A percentile compares a stretch with the other conserved stretches of the same genome.
phyloP scores from a whole-genome alignment of 2,329 filamentous ascomycete species.

The Diaporthe sp. region DNA sequence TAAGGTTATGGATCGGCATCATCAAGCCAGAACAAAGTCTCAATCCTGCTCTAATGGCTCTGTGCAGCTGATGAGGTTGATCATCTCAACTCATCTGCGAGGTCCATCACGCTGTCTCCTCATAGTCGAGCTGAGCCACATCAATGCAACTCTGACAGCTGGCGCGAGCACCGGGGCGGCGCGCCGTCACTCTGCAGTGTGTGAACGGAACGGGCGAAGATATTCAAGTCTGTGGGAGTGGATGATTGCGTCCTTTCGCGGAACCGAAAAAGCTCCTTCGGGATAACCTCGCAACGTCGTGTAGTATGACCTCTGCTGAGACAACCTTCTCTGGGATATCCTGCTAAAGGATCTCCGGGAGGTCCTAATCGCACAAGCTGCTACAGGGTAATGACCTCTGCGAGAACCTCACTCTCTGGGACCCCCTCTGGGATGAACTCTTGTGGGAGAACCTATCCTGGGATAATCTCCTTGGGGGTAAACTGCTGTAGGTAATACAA shows the following conservation, averaged over 20 bases:
- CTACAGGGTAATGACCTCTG: too few species aligned
- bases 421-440: too few species aligned
- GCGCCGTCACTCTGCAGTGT: background rate
- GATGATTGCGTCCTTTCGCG: too few species aligned
- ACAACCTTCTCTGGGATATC: background rate
- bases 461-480: background rate
- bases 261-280: background rate
- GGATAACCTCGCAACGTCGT: background rate
- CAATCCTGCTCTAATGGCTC: background rate
- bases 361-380: too few species aligned
- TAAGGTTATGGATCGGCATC: constrained; percentile 1
- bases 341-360: too few species aligned
- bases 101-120: background rate
- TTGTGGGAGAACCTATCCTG: background rate
- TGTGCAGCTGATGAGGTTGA: background rate
- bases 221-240: background rate
- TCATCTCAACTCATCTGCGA: background rate
- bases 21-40: background rate
- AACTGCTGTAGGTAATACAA: background rate
- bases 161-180: background rate
- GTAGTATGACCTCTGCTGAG: background rate
- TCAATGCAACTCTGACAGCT: too few species aligned
- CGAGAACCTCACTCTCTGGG: too few species aligned
- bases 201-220: background rate
- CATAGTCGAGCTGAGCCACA: background rate